Conservation (phyloP, 1,139 yeast genomes). For the Candida tropicalis region DNA sequence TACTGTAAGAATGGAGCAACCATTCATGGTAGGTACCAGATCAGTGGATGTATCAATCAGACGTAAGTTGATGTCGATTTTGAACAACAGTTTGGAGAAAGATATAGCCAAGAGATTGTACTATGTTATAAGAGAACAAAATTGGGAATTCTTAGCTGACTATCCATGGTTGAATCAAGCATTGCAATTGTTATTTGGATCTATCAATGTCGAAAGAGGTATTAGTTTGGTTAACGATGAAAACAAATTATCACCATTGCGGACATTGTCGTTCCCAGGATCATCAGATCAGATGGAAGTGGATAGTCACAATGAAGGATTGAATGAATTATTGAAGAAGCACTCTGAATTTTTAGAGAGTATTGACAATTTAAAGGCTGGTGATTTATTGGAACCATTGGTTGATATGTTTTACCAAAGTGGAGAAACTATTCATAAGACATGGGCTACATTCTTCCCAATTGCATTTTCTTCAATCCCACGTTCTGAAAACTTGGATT, state of each 20-base stretch:
- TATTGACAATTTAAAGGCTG: slow-evolving; percentile 52
- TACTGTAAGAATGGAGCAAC: slow-evolving; percentile 95
- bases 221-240: slow-evolving; percentile 51
- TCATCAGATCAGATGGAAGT: slow-evolving; percentile 28
- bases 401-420: slow-evolving; percentile 83
- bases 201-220: slow-evolving; percentile 58
- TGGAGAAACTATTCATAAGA: slow-evolving; percentile 74
- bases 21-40: slow-evolving; percentile 92
- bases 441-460: slow-evolving; percentile 88
- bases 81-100: slow-evolving; percentile 78
- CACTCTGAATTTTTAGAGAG: slow-evolving; percentile 56
- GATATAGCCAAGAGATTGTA: slow-evolving; percentile 79
- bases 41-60: slow-evolving; percentile 78
- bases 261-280: slow-evolving; percentile 41
- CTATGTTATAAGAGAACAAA: slow-evolving; percentile 88
- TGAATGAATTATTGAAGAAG: slow-evolving; percentile 42
- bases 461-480: slow-evolving; percentile 74
- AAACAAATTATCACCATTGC: slow-evolving; percentile 58
- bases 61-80: slow-evolving; percentile 74
- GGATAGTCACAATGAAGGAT: slow-evolving; percentile 23
- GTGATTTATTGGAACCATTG: slow-evolving; percentile 68
- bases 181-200: slow-evolving; percentile 78
- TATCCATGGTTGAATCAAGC: slow-evolving; percentile 97
- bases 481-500: slow-evolving; percentile 78
- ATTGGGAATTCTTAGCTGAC: slow-evolving; percentile 94